Base-by-base conservation (phyloP, 139 green algal species). In the Auxenochlorella pyrenoidosa region DNA sequence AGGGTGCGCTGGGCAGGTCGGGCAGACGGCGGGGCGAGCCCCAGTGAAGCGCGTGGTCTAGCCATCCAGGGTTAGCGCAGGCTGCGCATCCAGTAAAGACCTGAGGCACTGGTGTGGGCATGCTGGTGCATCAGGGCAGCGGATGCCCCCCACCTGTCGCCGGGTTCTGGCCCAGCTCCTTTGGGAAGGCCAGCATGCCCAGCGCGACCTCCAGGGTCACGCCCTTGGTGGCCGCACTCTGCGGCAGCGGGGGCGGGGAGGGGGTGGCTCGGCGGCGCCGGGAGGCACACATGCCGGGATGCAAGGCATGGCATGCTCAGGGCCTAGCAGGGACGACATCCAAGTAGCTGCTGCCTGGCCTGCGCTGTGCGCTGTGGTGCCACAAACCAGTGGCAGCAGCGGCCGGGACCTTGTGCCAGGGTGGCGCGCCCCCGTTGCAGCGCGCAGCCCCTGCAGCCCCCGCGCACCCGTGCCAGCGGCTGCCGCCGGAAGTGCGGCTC, bases 141-240 rank as follows among this genome's bases (percentile, higher is more conserved):
- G 41, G 73, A 18, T 4, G 28, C 18, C 15, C 59, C 77, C 32
- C 18, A 47, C 68, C 77, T 12, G 77, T 87, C 4, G 76, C 60
- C 0, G 94, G 94, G 86, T 96, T 94, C 3, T 44, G 16, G 1
- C 94, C 94, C 75, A 96, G 65, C 24, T 90, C 66, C 21, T 87
- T 88, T 10, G 94, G 94, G 76, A 94, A 84, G 16, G 81, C 40
- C 79, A 97, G 88, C 79, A 96, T 77, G 21, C 75, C 71, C 65
- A 96, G 83, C 13, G 93, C 94, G 22, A 58, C 65, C 10, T 91
- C 68, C 58, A 97, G 84, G 24, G 47, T 91, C 2, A 95, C 79
- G 0, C 12, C 54, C 18, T 47, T 43, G 1, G 76, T 34, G n/a
- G 66, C 87, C 10, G 70, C 34, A 34, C 43, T 76, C 88, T 91